Evolutionary conservation across 345 rosid species (phyloP), one percentile per base, ranked within the genome.

Genomic region (Hibiscus tridactylites): DNA sequence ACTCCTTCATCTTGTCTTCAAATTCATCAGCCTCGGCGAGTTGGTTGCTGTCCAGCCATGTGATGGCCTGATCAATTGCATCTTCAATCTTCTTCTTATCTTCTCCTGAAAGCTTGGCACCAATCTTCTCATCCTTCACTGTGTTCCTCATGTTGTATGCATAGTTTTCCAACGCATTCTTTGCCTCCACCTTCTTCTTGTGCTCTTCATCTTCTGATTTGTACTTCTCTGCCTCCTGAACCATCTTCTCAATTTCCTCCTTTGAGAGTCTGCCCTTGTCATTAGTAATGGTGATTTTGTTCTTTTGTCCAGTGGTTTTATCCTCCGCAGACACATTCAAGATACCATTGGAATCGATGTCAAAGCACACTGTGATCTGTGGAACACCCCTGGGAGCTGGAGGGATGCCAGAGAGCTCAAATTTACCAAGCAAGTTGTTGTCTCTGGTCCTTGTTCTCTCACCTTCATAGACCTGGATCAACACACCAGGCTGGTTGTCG

Each of bases 311-410:
- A 0, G 92, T 84, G 33, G 92, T 88, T 78, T 86, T 86, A 80
- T 88, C 96, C 83, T 88, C 96, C 0, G 96, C 96, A 53, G 96
- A 90, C 12, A 90, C 96, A 3, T 90, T 90, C 73, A 90, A 81
- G 78, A 90, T 90, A 74, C 92, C 92, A 3, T 90, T 86, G 19
- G 96, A 89, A 16, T 90, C 96, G 21, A 90, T 90, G 65, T 90
- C 90, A 3, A 88, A 90, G 81, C 96, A 90, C 39, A 90, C 96
- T 1, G 89, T 87, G 78, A 87, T 87, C 66, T 87, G 89, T 0
- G 96, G 96, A 1, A 90, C 93, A 73, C 93, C 96, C 71, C 93
- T 88, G 0, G 93, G 96, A 19, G 96, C 90, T 0, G 88, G 93
- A 0, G 96, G 92, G 59, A 90, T 90, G 3, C 91, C 88, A 1